phyloP scores from a whole-genome alignment of 306 rosid species.

The Citrullus amarus region DNA sequence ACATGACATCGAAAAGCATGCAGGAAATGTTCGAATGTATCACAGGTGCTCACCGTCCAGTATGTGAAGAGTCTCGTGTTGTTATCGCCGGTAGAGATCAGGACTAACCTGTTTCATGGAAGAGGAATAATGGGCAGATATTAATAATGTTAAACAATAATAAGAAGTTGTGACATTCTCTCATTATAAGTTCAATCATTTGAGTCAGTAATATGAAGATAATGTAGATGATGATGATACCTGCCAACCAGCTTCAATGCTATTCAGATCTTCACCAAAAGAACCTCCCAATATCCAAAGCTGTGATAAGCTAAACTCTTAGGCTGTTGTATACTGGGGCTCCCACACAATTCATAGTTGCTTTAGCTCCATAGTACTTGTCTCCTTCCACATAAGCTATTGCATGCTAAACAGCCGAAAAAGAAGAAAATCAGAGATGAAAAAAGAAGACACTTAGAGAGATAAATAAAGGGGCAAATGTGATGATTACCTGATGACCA shows the following conservation, averaged over 20 bases:
- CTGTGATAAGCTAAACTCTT: slow-evolving; percentile 98
- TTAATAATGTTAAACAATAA: neutral
- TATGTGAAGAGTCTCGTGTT: slow-evolving; percentile 92
- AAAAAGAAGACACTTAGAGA: neutral
- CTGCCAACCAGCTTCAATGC: slow-evolving; percentile 99
- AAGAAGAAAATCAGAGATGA: neutral
- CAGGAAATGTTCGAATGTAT: neutral
- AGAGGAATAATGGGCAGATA: neutral
- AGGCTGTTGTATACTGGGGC: slow-evolving; percentile 79
- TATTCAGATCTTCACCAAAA: slow-evolving; percentile 94
- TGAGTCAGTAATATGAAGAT: neutral
- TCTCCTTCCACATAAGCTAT: slow-evolving; percentile 96
- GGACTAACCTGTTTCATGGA: slow-evolving; percentile 72
- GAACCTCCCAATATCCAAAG: slow-evolving; percentile 95
- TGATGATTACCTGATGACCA: slow-evolving; percentile 78
- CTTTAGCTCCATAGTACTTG: slow-evolving; percentile 88
- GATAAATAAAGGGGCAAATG: neutral
- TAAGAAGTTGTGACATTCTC: neutral
- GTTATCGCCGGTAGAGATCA: slow-evolving; percentile 82
- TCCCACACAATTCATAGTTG: slow-evolving; percentile 97
- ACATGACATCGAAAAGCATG: neutral
- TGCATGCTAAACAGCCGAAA: slow-evolving; percentile 63
- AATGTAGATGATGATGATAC: slow-evolving; percentile 17
- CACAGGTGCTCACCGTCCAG: slow-evolving; percentile 73
- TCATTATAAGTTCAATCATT: neutral